Base-by-base conservation (phyloP, 148 eudicot species). In the Chenopodium quinoa region DNA sequence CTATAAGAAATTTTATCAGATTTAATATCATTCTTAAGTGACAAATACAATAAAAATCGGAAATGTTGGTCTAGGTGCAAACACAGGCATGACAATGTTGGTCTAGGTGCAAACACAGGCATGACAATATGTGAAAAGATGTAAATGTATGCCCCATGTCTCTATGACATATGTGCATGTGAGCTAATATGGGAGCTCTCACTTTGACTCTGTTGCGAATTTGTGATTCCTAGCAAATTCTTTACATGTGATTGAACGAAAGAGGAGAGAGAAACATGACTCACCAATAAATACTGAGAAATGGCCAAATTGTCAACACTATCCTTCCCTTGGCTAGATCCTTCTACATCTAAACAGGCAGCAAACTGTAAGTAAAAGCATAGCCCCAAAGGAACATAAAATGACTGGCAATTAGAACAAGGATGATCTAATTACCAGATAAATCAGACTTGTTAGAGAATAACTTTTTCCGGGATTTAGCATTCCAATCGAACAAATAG, bases 401-500 rank as follows among this genome's bases (percentile, higher is more conserved):
- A 67, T 25, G 54, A 60, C 65, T 34, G 27, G 29, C 32, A 65
- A 76, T 37, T 11, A 11, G 12, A 29, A 73, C 40, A 50, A 46
- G 23, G 66, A 34, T 20, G 60, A 71, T 1, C 52, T 56, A 79
- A 11, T 77, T 72, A 93, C 97, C 95, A 1, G 87, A 82, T 46
- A 79, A 76, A 71, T 90, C 98, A 66, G 90, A 86, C 87, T 90
- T 93, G 90, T 81, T 89, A 8, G 93, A 85, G 87, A 96, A 96
- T 62, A 92, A 90, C 90, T 91, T 96, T 81, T 92, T 96, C 82
- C 91, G 86, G 34, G 98, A 92, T 88, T 96, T 96, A 58, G 83
- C 89, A 88, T 92, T 90, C 98, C 98, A 96, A 84, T 93, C 99
- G 80, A 96, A 96, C 91, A 96, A 84, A 88, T 93, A 89, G 76